A percentile compares a stretch with the other conserved stretches of the same genome.
These are phyloP conservation scores for Termitomyces sp. DNA, from an alignment of 768 basidiomycete genomes.

Conservation along the genomic window DNA sequence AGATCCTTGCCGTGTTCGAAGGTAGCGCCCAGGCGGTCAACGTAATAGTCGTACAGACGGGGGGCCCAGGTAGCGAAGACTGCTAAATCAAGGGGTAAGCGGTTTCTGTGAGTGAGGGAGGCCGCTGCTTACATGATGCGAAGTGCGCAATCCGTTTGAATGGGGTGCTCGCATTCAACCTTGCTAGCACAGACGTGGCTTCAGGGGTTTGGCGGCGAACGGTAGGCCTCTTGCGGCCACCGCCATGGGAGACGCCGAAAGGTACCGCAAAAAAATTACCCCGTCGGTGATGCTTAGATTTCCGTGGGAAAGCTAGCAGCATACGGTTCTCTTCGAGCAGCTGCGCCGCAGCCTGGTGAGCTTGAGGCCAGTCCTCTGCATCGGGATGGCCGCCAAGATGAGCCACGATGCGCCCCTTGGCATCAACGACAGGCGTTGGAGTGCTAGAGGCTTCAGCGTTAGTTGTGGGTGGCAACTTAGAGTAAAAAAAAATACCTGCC, in stretches of 20 bases:
- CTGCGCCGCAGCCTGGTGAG: background rate
- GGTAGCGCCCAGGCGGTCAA: background rate
- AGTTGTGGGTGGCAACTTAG: no score
- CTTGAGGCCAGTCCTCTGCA: background rate
- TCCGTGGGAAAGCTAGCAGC: background rate
- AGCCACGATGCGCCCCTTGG: background rate
- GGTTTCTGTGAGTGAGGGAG: background rate
- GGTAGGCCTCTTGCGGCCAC: background rate
- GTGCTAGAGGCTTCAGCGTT: background rate
- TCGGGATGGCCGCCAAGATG: background rate
- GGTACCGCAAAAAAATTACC: background rate
- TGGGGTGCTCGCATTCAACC: background rate
- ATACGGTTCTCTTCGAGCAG: background rate
- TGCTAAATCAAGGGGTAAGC: background rate
- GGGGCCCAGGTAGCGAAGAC: background rate
- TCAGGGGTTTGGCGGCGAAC: background rate
- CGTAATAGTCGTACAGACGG: background rate
- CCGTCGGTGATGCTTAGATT: background rate
- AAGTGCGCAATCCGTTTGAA: background rate
- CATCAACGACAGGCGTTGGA: background rate
- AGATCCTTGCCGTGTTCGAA: background rate
- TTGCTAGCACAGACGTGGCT: background rate
- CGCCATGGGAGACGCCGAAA: background rate
- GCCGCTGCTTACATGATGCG: background rate
- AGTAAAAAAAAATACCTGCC: background rate